These are phyloP conservation scores for Colletotrichum shisoi DNA, from an alignment of 2,329 filamentous ascomycete species.

Conservation along the genomic window DNA sequence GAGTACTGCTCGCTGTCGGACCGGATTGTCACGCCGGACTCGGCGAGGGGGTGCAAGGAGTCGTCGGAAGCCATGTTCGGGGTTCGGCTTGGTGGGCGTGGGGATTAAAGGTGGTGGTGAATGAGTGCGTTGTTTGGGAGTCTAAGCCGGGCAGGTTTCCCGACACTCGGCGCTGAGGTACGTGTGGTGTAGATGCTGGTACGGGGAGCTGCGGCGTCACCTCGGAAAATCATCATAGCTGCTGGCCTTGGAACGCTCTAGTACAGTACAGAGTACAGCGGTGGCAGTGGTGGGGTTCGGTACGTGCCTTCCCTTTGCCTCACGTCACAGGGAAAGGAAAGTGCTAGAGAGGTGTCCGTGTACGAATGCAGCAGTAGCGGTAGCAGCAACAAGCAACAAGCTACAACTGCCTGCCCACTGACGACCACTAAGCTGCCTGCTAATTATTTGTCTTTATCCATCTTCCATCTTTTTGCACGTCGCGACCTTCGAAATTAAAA, in stretches of 20 bases:
- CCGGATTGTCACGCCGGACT: conserved; percentile 78
- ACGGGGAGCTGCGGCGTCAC: conserved; percentile 34
- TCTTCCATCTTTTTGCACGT: background rate
- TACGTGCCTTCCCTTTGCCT: background rate
- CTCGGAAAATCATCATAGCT: conserved; percentile 36
- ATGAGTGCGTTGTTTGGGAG: conserved; percentile 9
- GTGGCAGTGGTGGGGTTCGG: background rate
- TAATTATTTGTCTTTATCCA: background rate
- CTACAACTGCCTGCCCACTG: conserved; percentile 24
- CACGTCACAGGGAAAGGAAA: conserved; percentile 35
- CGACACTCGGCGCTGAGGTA: conserved; percentile 23
- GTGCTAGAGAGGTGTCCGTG: conserved; percentile 25
- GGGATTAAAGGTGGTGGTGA: background rate
- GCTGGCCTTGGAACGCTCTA: background rate
- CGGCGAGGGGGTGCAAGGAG: conserved; percentile 62
- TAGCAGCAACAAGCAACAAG: conserved; percentile 14
- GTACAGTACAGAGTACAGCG: too few relatives aligned
- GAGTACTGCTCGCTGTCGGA: conserved; percentile 88
- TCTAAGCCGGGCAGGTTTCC: conserved; percentile 26
- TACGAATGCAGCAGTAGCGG: conserved; percentile 13
- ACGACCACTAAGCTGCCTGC: conserved; percentile 38
- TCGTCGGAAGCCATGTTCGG: conserved; percentile 63
- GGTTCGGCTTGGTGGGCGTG: background rate
- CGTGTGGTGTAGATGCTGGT: background rate
- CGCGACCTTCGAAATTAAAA: background rate